These are phyloP conservation scores for Remersonia thermophila DNA, from an alignment of 2,329 filamentous ascomycete genomes.

Conservation along the genomic window DNA sequence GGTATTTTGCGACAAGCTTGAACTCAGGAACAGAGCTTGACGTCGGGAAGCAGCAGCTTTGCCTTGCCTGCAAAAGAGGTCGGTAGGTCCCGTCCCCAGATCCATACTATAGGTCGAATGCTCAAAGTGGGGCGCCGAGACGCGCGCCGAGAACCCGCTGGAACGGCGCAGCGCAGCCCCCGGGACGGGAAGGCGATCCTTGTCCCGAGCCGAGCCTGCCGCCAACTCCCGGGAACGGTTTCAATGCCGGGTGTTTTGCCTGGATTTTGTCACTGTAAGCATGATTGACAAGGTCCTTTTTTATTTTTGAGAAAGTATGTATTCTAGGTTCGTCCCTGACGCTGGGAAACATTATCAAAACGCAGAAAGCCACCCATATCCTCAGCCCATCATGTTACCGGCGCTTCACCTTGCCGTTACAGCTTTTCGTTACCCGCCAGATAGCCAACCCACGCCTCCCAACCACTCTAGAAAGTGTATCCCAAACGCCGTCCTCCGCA, in stretches of 20 bases:
- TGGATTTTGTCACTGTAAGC: too few species aligned
- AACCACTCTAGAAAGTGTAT: slow-evolving; percentile 55
- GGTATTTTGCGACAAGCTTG: neutral
- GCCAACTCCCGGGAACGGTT: slow-evolving; percentile 10
- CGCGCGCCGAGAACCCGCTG: neutral
- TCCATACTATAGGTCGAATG: slow-evolving; percentile 3
- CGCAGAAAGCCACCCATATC: too few species aligned
- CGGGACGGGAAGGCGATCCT: neutral
- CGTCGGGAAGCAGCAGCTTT: neutral
- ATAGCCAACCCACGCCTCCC: slow-evolving; percentile 48
- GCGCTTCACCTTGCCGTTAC: slow-evolving; percentile 17
- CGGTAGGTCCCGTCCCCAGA: neutral
- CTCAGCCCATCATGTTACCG: neutral
- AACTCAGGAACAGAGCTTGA: neutral
- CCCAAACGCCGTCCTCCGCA: slow-evolving; percentile 62
- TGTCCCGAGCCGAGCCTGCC: slow-evolving; percentile 1
- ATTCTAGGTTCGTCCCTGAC: neutral
- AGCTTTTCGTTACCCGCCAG: slow-evolving; percentile 55
- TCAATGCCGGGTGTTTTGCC: too few species aligned
- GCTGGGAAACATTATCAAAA: too few species aligned
- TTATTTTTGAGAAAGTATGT: too few species aligned
- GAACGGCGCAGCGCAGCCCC: neutral
- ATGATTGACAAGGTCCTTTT: too few species aligned
- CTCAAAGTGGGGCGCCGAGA: slow-evolving; percentile 6
- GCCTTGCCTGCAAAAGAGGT: neutral